These are phyloP conservation scores for Saccharomycopsis sp. DNA, from an alignment of 805 yeast species.

Conservation along the genomic window DNA sequence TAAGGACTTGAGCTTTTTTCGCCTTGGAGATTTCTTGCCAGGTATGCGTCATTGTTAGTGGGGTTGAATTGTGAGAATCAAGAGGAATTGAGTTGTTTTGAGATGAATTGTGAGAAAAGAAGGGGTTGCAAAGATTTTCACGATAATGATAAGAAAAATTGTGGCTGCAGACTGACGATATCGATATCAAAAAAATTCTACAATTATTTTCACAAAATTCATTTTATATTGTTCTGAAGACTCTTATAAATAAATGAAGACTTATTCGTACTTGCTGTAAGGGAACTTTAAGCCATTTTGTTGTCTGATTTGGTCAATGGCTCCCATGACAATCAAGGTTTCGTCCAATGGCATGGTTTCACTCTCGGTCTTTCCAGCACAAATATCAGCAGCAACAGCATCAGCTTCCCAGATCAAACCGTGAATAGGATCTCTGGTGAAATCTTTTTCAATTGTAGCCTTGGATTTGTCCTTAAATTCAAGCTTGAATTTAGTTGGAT, in stretches of 20 bases:
- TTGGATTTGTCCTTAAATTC: constrained; percentile 23
- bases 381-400: constrained; percentile 37
- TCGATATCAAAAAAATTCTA: not conserved
- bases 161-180: no score
- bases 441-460: constrained; percentile 24
- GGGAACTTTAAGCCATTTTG: constrained; percentile 37
- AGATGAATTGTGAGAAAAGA: no score
- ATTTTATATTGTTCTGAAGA: not conserved
- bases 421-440: constrained; percentile 27
- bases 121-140: no score
- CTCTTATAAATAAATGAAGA: not conserved
- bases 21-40: constrained; percentile 18
- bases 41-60: no score
- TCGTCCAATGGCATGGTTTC: constrained; percentile 34
- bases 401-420: constrained; percentile 51
- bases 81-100: no score
- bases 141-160: no score
- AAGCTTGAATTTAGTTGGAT: constrained; percentile 25
- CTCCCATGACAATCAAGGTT: constrained; percentile 34
- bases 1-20: constrained; percentile 17
- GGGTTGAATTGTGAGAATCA: no score
- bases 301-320: constrained; percentile 37
- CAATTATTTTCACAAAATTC: not conserved
- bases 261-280: constrained; percentile 7
- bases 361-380: constrained; percentile 29